phyloP scores from a whole-genome alignment of 2,329 filamentous ascomycete species.

The Aspergillus sp. region DNA sequence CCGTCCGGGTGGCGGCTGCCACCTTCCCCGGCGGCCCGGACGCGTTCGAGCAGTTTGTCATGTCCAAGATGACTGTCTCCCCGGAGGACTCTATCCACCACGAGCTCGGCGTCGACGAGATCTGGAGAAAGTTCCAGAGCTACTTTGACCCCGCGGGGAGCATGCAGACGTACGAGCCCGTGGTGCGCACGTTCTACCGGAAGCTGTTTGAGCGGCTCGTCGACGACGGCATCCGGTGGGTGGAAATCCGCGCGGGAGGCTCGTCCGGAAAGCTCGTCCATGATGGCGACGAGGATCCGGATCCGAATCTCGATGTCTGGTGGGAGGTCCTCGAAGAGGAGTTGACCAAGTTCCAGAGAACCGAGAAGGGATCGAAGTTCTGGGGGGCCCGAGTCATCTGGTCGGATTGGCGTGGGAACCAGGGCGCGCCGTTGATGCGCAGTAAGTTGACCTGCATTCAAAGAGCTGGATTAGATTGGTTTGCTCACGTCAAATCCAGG shows the following conservation, averaged over 20 bases:
- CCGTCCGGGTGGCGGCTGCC: conserved; percentile 61
- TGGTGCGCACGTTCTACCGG: conserved; percentile 72
- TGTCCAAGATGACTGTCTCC: conserved; percentile 67
- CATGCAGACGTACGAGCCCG: conserved; percentile 81
- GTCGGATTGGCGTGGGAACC: conserved; percentile 63
- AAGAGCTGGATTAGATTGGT: no score
- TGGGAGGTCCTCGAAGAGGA: conserved; percentile 68
- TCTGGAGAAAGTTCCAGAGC: conserved; percentile 77
- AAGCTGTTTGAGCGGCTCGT: conserved; percentile 67
- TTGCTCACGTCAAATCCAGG: conserved; percentile 33
- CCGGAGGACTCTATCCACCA: conserved; percentile 71
- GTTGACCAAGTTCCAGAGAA: conserved; percentile 68
- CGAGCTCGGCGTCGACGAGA: conserved; percentile 76
- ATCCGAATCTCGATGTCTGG: conserved; percentile 68
- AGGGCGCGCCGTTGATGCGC: conserved; percentile 3
- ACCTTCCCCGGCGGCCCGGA: conserved; percentile 69
- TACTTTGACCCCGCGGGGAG: conserved; percentile 71
- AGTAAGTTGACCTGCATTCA: no score
- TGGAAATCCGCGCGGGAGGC: conserved; percentile 76
- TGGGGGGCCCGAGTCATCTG: conserved; percentile 82
- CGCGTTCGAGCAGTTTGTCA: conserved; percentile 74
- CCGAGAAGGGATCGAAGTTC: conserved; percentile 68
- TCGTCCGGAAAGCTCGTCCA: conserved; percentile 65
- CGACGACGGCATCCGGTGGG: conserved; percentile 78
- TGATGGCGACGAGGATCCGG: conserved; percentile 62